Base-by-base conservation (phyloP, 2,329 filamentous ascomycete species). In the Dactylellina parvicollis region DNA sequence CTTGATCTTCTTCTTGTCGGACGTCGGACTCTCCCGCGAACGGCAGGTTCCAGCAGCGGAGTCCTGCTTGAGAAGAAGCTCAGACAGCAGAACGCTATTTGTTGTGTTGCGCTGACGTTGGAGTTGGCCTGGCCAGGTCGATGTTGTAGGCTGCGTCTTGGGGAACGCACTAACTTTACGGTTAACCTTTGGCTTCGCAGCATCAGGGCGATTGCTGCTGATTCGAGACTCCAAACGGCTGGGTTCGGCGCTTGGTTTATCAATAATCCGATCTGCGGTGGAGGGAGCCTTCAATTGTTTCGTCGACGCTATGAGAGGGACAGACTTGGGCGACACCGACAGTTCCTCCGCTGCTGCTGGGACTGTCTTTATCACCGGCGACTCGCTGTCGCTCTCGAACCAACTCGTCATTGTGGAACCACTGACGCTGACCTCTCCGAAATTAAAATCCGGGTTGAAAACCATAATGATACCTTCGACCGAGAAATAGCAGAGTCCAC, bases 401-500 rank as follows among this genome's bases (percentile, higher is more conserved):
- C 67, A 72, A 26, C 57, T 65, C 3, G 42, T 72, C 20, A 42
- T 55, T 30, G 24, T 57, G 20, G 50, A 40, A 30, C 44, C 32
- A 26, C 50, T 30, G 32, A 34, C 47, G 36, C 50, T 30, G 57
- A 40, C 50, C 7, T 57, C 55, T 10, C 47, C 50, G 10, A 72
- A 62, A 36, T 57, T 72, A 54, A 72, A 72, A 32, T 72, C 38
- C 14, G 67, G 67, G 26, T 65, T 72, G 60, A 72, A 72, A 14
- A 72, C 52, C 67, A 72, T 72, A 34, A 72, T 60, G 18, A 60
- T 50, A 2, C 59, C 62, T 10, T 62, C 60, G 12, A 62, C 57
- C 20, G 57, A 57, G 36, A 65, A 59, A 34, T 59, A 72, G 8
- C 52, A 64, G 36, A 60, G 46, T 26, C 62, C 62, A 24, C 46